Base-by-base conservation (phyloP, 2,329 filamentous ascomycete species). In the Fusarium neocosmosporiellum region DNA sequence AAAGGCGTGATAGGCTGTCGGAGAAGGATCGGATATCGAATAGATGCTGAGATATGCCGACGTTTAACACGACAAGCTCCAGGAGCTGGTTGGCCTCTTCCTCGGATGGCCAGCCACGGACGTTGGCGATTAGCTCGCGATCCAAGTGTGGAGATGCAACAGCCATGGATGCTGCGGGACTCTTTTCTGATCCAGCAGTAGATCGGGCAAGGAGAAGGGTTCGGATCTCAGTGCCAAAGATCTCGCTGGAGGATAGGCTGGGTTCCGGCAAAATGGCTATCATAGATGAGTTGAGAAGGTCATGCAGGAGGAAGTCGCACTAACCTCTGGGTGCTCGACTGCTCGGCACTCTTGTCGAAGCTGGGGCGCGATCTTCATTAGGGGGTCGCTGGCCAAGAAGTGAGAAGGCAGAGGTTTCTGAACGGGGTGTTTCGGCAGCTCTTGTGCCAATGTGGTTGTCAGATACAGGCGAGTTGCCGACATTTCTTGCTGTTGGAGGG, bases 1-100 rank as follows among this genome's bases (percentile, higher is more conserved):
- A 69, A 3, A 69, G 53, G 5, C 58, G 58, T 5, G 63, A 65
- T 6, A 72, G 8, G 13, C 65, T 70, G 24, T 72, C 67, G 1
- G 70, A 72, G 33, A 70, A 72, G 9, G 58, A 59, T 18, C 67
- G 55, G 7, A 60, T 65, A 8, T 72, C 67, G 48, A 72, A 72
- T 8, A 72, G 36, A 11, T 72, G 64, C 18, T 72, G 70, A 3
- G 70, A 72, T 58, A 72, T 72, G 46, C 64, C 70, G n/a, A 72
- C 67, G 13, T 72, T 67, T 5, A 70, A 48, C 10, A 67, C 65
- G 14, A 72, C 67, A 7, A 70, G 55, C 9, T 65, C 68, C 4
- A 72, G 46, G 10, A 72, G 50, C 11, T 59, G 62, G n/a, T 68
- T 58, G 2, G 67, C 70, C 41, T 72, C 70, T 11, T 72, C 67